These are phyloP conservation scores for Pistacia integerrima DNA, from an alignment of 345 rosid genomes.

Conservation along the genomic window DNA sequence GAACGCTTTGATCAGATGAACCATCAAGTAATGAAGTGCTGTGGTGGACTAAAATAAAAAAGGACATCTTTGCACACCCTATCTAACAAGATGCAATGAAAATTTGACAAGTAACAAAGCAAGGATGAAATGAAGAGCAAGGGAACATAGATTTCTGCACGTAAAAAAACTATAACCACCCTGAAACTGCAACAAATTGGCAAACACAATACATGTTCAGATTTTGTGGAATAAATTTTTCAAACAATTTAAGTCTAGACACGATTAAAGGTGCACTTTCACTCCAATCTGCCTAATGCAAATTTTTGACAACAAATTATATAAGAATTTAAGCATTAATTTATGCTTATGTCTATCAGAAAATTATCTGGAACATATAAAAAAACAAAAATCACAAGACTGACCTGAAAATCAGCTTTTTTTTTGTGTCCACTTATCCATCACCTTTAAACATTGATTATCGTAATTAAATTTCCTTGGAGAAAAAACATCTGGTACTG, in stretches of 20 bases:
- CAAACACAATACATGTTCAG: not conserved
- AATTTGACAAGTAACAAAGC: not conserved
- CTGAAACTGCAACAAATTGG: not conserved
- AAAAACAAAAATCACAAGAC: conserved; percentile 12
- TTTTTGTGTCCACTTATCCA: conserved; percentile 26
- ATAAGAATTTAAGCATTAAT: conserved; percentile 9
- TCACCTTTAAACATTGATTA: conserved; percentile 32
- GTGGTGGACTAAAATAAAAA: not conserved
- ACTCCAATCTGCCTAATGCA: conserved; percentile 62
- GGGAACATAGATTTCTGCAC: not conserved
- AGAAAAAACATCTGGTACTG: conserved; percentile 58
- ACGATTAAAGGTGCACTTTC: conserved; percentile 33
- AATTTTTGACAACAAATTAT: conserved; percentile 25
- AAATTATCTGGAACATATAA: conserved; percentile 5
- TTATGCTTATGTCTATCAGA: not conserved
- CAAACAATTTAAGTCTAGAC: not conserved
- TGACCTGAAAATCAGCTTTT: conserved; percentile 52
- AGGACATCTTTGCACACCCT: not conserved
- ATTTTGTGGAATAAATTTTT: not conserved
- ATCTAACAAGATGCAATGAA: not conserved
- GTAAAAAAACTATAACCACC: not conserved
- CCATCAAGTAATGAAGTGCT: conserved; percentile 22
- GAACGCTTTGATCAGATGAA: conserved; percentile 40
- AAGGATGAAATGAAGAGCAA: not conserved
- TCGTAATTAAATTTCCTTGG: conserved; percentile 38